These are phyloP conservation scores for Rhizophlyctis rosea DNA, from an alignment of 192 early-diverging fungal species.

Conservation along the genomic window DNA sequence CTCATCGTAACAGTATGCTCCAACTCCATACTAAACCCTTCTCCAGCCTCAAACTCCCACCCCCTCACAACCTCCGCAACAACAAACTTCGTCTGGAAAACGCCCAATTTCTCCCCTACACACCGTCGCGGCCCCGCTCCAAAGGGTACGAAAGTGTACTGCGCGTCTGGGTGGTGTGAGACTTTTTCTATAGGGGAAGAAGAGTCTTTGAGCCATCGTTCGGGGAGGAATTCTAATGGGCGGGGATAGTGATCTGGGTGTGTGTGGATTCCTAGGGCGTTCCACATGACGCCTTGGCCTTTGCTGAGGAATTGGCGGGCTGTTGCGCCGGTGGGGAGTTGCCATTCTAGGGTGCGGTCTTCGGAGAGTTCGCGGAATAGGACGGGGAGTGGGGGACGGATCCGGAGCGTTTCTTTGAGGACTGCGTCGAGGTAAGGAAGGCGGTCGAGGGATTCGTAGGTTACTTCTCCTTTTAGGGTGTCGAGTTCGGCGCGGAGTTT, in stretches of 20 bases:
- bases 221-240: neutral
- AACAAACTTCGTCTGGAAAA: conserved; percentile 13
- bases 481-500: neutral
- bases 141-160: neutral
- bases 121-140: neutral
- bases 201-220: neutral
- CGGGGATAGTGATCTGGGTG: neutral
- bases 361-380: neutral
- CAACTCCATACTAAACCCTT: conserved; percentile 10
- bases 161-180: neutral
- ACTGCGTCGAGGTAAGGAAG: neutral
- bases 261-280: neutral
- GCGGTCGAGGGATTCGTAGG: neutral
- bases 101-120: neutral
- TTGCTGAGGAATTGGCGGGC: neutral
- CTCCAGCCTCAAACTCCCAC: conserved; percentile 8
- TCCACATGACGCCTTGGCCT: neutral
- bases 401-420: neutral
- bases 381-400: neutral
- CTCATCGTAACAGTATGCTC: conserved; percentile 1
- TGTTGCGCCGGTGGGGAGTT: neutral
- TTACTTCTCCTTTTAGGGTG: neutral
- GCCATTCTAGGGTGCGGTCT: neutral
- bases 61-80: conserved; percentile 6
- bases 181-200: neutral